Percentiles rank a stretch among this genome's conserved stretches.
These are phyloP conservation scores for Serendipita sp. DNA, from an alignment of 768 basidiomycete genomes.

Conservation along the genomic window DNA sequence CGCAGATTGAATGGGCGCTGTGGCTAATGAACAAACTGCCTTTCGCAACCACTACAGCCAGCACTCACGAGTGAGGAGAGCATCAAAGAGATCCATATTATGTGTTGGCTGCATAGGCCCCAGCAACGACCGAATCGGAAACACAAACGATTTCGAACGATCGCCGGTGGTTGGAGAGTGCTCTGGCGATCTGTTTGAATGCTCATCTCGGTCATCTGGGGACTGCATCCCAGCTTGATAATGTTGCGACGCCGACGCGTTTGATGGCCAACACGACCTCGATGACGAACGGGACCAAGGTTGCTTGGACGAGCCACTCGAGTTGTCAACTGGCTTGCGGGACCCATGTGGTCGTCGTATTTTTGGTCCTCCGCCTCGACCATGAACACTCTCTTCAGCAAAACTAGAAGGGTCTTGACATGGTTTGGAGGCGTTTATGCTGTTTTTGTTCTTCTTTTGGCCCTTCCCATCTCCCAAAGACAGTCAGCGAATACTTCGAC, in stretches of 20 bases:
- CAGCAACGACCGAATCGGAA: conserved; percentile 24
- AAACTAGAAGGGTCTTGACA: not conserved
- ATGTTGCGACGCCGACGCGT: not conserved
- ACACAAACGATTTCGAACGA: conserved; percentile 18
- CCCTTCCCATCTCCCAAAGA: conserved; percentile 49
- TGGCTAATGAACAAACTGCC: not conserved
- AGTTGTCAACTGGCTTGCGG: too few species aligned
- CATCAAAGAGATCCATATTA: conserved; percentile 1
- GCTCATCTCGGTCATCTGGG: not conserved
- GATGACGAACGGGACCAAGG: not conserved
- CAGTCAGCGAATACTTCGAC: conserved; percentile 34
- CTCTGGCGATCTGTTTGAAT: not conserved
- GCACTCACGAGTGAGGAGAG: not conserved
- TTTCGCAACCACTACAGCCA: not conserved
- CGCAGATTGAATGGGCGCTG: not conserved
- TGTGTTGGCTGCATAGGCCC: conserved; percentile 17
- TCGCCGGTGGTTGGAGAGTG: not conserved
- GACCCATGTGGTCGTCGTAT: not conserved
- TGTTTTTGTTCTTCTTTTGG: conserved; percentile 34
- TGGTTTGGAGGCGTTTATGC: conserved; percentile 38
- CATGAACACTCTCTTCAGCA: not conserved
- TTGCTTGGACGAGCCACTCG: too few species aligned
- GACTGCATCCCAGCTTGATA: not conserved
- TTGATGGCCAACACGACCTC: not conserved
- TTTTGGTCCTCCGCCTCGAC: not conserved